Conservation (phyloP, 768 basidiomycete genomes). For the Lactarius indigo region DNA sequence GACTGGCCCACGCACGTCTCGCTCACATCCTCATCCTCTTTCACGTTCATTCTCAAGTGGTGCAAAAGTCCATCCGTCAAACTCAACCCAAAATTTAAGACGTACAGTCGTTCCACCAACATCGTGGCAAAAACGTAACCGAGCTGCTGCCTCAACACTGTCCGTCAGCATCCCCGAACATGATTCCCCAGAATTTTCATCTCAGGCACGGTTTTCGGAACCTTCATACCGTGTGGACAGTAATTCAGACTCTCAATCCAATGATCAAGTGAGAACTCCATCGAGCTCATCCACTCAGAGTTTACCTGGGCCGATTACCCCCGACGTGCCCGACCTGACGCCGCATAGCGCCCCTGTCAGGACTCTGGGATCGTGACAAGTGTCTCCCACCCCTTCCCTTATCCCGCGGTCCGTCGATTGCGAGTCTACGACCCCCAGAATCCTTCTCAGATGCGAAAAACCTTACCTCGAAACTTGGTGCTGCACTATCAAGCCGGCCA, state of each 20-base stretch:
- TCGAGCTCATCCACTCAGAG: slow-evolving; percentile 24
- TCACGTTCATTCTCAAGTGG: slow-evolving; percentile 28
- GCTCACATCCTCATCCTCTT: slow-evolving; percentile 27
- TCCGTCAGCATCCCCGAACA: slow-evolving; percentile 21
- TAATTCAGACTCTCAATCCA: slow-evolving; percentile 7
- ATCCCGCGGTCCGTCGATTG: slow-evolving; percentile 17
- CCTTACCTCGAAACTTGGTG: background rate
- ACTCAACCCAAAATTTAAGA: slow-evolving; percentile 11
- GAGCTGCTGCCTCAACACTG: slow-evolving; percentile 3
- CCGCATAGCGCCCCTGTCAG: background rate
- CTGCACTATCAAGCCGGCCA: background rate
- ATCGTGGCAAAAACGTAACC: slow-evolving; percentile 17
- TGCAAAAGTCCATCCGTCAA: background rate
- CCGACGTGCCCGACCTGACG: slow-evolving; percentile 11
- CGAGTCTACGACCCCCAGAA: background rate
- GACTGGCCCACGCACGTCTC: slow-evolving; percentile 7
- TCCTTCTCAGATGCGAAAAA: slow-evolving; percentile 12
- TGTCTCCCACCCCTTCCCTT: slow-evolving; percentile 24
- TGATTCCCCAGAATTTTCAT: background rate
- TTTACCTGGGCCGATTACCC: slow-evolving; percentile 21
- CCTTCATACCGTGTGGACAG: slow-evolving; percentile 10
- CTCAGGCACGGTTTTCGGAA: slow-evolving; percentile 21
- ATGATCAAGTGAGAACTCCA: slow-evolving; percentile 17
- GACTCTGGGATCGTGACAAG: slow-evolving; percentile 23
- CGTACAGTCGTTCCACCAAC: slow-evolving; percentile 21